Evolutionary conservation across 257 asterid genomes (phyloP).

Genomic region (Verbascum thapsus): DNA sequence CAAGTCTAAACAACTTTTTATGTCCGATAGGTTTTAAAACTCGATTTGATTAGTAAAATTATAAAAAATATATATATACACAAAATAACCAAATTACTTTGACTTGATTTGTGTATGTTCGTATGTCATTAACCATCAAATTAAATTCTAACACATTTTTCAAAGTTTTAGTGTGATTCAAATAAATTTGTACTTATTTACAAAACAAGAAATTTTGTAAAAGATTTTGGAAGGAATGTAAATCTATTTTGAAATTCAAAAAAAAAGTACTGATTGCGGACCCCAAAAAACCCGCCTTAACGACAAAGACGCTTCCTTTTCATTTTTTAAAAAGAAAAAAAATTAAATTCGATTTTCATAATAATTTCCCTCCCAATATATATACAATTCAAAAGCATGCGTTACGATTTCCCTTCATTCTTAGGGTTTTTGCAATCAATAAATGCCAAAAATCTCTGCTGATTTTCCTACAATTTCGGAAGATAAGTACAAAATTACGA

Average conservation of each 20-base stretch:
- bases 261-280: constrained; percentile 18
- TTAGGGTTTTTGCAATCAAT: constrained; percentile 25
- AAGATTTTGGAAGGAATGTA: background rate
- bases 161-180: too few species aligned
- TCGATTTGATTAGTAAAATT: too few species aligned
- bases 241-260: constrained; percentile 46
- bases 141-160: too few species aligned
- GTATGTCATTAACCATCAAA: too few species aligned
- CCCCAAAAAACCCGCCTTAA: constrained; percentile 24
- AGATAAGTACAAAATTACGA: constrained; percentile 8
- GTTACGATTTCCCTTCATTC: constrained; percentile 36
- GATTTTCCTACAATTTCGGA: constrained; percentile 24
- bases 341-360: constrained; percentile 8
- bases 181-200: too few species aligned
- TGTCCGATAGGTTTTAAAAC: too few species aligned
- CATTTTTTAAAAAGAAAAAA: background rate
- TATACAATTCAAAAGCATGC: constrained; percentile 28
- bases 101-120: too few species aligned
- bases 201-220: too few species aligned
- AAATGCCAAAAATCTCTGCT: background rate
- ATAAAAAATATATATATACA: too few species aligned
- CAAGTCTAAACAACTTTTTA: too few species aligned
- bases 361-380: constrained; percentile 38
- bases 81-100: too few species aligned
- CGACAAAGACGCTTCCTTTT: constrained; percentile 14